Base-by-base conservation (phyloP, 179 eudicot species). In the Beta macrorhiza region DNA sequence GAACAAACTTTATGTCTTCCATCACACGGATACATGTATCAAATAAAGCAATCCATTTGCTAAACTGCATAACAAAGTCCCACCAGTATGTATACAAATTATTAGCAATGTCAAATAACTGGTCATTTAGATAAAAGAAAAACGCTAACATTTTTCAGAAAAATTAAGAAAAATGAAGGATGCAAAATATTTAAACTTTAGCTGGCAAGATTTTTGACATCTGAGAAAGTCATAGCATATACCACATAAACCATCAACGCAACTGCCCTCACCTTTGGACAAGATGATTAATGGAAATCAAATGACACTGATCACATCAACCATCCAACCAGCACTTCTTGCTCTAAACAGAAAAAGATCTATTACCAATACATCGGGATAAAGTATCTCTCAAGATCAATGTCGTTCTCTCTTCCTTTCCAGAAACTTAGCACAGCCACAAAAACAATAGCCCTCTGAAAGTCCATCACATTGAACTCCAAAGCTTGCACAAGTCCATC, bases 1-100 rank as follows among this genome's bases (percentile, higher is more conserved):
- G 82, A 82, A 97, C 97, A 88, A 92, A 97, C 86, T 88, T 89
- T 64, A 92, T 85, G 90, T 94, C 97, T 88, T 91, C 97, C 77
- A 93, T 87, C 83, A 97, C 94, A 82, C 95, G 97, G 59, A 85
- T 59, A 80, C 93, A 91, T 42, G 92, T 90, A 52, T 97, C 97
- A 85, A 88, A 88, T 81, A 94, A 82, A 75, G 87, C 85, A 77
- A 76, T 88, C 97, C 95, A 97, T 76, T 90, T 92, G 86, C 72
- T 83, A 82, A 97, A 91, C 99, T 97, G 93, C 89, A 88, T 74
- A 81, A 37, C 42, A 45, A 81, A 47, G 56, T 73, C 62, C 70
- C 47, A 51, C 56, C 64, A 64, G 53, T 52, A 78, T 70, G 78
- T 53, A 20, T 52, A 74, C 25, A 20, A 59, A 72, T 42, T n/a